Conservation (phyloP, 2,329 filamentous ascomycete genomes). For the Fonsecaea multimorphosa region DNA sequence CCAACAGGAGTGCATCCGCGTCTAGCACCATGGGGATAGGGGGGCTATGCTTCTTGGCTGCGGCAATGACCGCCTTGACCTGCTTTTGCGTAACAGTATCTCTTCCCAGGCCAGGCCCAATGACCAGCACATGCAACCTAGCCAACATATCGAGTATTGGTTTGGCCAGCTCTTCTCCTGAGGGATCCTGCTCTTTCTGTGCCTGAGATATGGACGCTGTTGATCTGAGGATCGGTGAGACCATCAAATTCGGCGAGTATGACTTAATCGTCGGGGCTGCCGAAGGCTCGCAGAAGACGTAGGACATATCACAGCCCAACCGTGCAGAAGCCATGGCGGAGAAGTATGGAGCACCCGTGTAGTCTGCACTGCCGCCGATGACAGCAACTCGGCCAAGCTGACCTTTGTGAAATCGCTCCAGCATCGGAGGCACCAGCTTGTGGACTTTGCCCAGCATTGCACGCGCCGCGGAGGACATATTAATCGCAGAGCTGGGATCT, state of each 20-base stretch:
- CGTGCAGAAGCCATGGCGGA: slow-evolving; percentile 95
- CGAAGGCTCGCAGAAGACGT: slow-evolving; percentile 87
- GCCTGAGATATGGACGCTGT: slow-evolving; percentile 61
- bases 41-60: slow-evolving; percentile 68
- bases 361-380: slow-evolving; percentile 93
- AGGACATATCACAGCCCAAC: slow-evolving; percentile 62
- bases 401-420: slow-evolving; percentile 95
- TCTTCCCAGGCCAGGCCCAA: slow-evolving; percentile 89
- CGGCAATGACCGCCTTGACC: slow-evolving; percentile 76
- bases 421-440: slow-evolving; percentile 91
- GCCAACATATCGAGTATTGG: slow-evolving; percentile 79
- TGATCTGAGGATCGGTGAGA: slow-evolving; percentile 93
- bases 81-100: slow-evolving; percentile 90
- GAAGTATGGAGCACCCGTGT: slow-evolving; percentile 97
- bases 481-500: slow-evolving; percentile 20
- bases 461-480: slow-evolving; percentile 73
- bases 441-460: slow-evolving; percentile 79
- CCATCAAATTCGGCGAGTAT: slow-evolving; percentile 98
- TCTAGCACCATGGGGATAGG: slow-evolving; percentile 84
- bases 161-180: slow-evolving; percentile 66
- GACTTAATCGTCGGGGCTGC: slow-evolving; percentile 91
- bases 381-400: slow-evolving; percentile 91
- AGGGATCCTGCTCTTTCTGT: slow-evolving; percentile 58
- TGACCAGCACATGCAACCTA: slow-evolving; percentile 87
- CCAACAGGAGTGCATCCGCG: slow-evolving; percentile 82